These are phyloP conservation scores for Pyronema domesticum DNA, from an alignment of 495 filamentous ascomycete genomes.

Conservation along the genomic window DNA sequence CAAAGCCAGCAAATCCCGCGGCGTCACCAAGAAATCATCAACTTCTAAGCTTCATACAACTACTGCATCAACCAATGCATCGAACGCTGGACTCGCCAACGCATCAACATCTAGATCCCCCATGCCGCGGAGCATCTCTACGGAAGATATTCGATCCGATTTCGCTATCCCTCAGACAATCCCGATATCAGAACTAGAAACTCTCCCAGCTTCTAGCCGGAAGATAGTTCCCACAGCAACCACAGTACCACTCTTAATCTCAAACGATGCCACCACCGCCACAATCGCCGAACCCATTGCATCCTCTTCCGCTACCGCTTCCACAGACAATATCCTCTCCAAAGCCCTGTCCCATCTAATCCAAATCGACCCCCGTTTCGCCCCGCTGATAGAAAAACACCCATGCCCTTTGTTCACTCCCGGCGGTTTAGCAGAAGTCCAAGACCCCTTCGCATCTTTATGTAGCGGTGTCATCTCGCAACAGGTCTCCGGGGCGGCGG, in stretches of 20 bases:
- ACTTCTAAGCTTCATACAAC: background rate
- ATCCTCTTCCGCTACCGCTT: background rate
- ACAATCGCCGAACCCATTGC: background rate
- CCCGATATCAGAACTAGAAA: background rate
- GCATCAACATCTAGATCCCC: no score
- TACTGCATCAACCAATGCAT: no score
- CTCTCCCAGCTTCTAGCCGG: background rate
- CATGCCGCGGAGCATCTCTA: no score
- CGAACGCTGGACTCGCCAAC: no score
- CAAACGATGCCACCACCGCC: background rate
- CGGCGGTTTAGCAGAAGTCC: constrained; percentile 59
- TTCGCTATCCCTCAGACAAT: background rate
- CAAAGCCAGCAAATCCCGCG: background rate
- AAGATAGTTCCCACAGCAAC: no score
- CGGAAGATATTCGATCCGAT: no score
- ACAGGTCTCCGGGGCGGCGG: constrained; percentile 85
- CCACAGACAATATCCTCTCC: constrained; percentile 38
- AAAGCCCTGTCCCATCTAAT: constrained; percentile 65
- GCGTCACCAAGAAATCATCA: background rate
- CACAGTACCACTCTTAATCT: no score
- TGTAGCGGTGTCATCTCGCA: constrained; percentile 81
- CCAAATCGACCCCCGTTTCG: constrained; percentile 53
- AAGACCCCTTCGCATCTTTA: constrained; percentile 76
- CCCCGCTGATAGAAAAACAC: constrained; percentile 53
- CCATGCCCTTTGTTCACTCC: constrained; percentile 63